A percentile compares a stretch with the other conserved stretches of the same genome.
These are phyloP conservation scores for Neurospora sp. DNA, from an alignment of 495 filamentous ascomycete species.

Conservation along the genomic window DNA sequence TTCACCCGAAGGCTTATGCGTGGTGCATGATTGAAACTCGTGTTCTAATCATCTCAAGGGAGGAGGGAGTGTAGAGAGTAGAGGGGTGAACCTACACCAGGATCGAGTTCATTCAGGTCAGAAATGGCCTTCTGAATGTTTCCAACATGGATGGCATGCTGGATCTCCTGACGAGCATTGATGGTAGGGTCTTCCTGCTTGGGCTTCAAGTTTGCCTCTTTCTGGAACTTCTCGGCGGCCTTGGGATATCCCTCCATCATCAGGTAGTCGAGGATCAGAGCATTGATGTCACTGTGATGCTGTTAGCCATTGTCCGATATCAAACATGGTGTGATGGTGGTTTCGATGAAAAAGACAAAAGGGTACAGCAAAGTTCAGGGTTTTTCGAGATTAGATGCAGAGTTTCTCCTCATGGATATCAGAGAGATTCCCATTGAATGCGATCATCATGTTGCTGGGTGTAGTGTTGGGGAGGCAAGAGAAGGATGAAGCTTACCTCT, in stretches of 20 bases:
- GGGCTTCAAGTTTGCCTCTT: slow-evolving; percentile 79
- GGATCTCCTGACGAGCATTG: slow-evolving; percentile 65
- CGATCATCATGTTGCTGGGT: slow-evolving; percentile 63
- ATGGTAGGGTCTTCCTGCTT: slow-evolving; percentile 62
- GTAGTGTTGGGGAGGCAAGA: slow-evolving; percentile 10
- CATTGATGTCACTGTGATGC: slow-evolving; percentile 74
- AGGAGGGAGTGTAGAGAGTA: slow-evolving; percentile 13
- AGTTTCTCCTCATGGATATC: slow-evolving; percentile 82
- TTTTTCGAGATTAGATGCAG: slow-evolving; percentile 32
- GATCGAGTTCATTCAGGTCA: slow-evolving; percentile 79
- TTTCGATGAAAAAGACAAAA: slow-evolving; percentile 53
- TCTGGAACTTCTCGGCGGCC: slow-evolving; percentile 85
- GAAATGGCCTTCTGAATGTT: slow-evolving; percentile 79
- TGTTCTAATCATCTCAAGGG: slow-evolving; percentile 79
- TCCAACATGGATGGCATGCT: slow-evolving; percentile 69
- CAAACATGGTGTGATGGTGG: background rate
- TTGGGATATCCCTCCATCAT: slow-evolving; percentile 92
- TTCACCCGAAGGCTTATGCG: slow-evolving; percentile 70
- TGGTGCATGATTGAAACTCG: slow-evolving; percentile 94
- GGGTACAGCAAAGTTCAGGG: slow-evolving; percentile 10
- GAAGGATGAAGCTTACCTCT: slow-evolving; percentile 57
- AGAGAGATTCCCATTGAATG: slow-evolving; percentile 99
- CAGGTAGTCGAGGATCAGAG: slow-evolving; percentile 93
- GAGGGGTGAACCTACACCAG: slow-evolving; percentile 56
- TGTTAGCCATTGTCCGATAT: slow-evolving; percentile 3